phyloP scores from a whole-genome alignment of 371 early-diverging fungal genomes.

The Blakeslea trispora region DNA sequence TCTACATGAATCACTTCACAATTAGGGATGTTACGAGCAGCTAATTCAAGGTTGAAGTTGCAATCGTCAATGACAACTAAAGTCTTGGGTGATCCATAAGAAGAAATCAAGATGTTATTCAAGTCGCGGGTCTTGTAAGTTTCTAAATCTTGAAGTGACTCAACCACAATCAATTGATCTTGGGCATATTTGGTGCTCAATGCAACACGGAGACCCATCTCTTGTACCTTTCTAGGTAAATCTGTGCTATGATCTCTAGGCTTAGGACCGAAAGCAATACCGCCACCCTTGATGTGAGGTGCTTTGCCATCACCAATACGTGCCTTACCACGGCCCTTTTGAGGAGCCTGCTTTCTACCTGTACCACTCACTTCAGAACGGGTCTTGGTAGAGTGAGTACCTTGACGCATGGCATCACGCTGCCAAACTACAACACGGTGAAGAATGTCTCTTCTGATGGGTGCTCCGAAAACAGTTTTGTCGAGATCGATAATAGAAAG shows the following conservation, averaged over 20 bases:
- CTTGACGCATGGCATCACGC: slow-evolving; percentile 79
- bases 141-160: slow-evolving; percentile 57
- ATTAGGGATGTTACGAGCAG: slow-evolving; percentile 68
- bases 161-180: slow-evolving; percentile 86
- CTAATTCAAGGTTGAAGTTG: slow-evolving; percentile 60
- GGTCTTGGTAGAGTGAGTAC: slow-evolving; percentile 82
- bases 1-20: slow-evolving; percentile 66
- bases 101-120: slow-evolving; percentile 52
- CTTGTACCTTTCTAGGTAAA: slow-evolving; percentile 85
- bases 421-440: slow-evolving; percentile 89
- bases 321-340: slow-evolving; percentile 94
- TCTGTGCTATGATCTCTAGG: slow-evolving; percentile 84
- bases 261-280: slow-evolving; percentile 86
- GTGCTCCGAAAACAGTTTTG: slow-evolving; percentile 78
- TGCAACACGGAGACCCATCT: slow-evolving; percentile 80
- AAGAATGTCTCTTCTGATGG: slow-evolving; percentile 83
- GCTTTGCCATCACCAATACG: slow-evolving; percentile 86
- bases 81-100: slow-evolving; percentile 40
- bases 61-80: slow-evolving; percentile 55
- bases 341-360: slow-evolving; percentile 77
- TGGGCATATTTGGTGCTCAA: slow-evolving; percentile 89
- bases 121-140: slow-evolving; percentile 67
- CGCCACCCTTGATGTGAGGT: slow-evolving; percentile 92
- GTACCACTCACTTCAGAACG: slow-evolving; percentile 87
- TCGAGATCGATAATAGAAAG: slow-evolving; percentile 76